Base-by-base conservation (phyloP, 2,329 filamentous ascomycete genomes). In the Pestalotiopsis sp. region DNA sequence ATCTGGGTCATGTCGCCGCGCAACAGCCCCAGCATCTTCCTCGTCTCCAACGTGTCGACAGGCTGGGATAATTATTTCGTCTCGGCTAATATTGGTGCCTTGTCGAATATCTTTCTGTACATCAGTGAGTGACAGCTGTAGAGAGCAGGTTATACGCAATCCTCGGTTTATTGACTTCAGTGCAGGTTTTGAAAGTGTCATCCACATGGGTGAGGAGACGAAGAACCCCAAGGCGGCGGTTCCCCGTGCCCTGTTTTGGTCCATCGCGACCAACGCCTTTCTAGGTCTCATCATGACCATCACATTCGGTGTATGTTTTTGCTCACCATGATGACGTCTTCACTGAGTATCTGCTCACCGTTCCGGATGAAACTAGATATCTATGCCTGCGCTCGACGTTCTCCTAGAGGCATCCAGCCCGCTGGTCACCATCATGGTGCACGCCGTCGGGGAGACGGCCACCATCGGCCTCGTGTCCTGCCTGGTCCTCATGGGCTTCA, bases 1-100 rank as follows among this genome's bases (percentile, higher is more conserved):
- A 60, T 72, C 12, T 71, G 66, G 59, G 65, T 31, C 1, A 67
- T 69, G 70, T 49, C 67, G 3, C 67, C 71, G 2, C 67, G 70
- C 1, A 70, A 70, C 41, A 59, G 31, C 27, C 20, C 41, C 0
- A 45, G 31, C 7, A 23, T 72, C 1, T 67, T 71, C 2, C 17
- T 70, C 4, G 23, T 62, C 25, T 67, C 25, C 2, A 68, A 65
- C 11, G 17, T 68, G 0, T 67, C 65, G 7, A 71, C 68, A 2
- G 68, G 70, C 1, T 72, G 67, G 68, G 65, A 69, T 1, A 68
- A 69, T 17, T 61, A 68, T 6, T 60, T 60, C 58, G 45, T 52
- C 23, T 56, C 64, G 11, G 64, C 64, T 6, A 45, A 67, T 12
- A 23, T 63, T 13, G 27, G 45, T 11, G 41, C 40, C 7, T 36